phyloP scores from a whole-genome alignment of 768 basidiomycete species.

The Calocybe cyanea region DNA sequence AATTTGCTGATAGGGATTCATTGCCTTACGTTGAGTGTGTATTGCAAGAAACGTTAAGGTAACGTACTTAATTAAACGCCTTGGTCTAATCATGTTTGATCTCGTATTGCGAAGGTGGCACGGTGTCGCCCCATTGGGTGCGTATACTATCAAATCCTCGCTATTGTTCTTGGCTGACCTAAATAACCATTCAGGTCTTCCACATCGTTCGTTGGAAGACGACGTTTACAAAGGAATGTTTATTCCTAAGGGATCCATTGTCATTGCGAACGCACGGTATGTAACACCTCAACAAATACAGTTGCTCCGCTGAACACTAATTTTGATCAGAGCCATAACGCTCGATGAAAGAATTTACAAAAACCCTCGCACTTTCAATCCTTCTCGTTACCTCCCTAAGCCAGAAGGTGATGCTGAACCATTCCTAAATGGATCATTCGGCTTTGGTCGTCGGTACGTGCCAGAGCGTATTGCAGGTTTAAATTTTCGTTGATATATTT shows the following conservation, averaged over 20 bases:
- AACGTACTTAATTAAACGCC: no score
- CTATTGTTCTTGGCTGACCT: background rate
- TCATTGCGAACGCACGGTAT: constrained; percentile 13
- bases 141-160: background rate
- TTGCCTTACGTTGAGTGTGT: constrained; percentile 37
- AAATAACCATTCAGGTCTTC: constrained; percentile 3
- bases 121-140: constrained; percentile 6
- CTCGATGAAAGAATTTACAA: no score
- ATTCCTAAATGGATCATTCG: no score
- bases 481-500: no score
- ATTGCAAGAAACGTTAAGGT: constrained; percentile 26
- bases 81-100: background rate
- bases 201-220: constrained; percentile 11
- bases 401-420: no score
- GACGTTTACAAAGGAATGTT: constrained; percentile 16
- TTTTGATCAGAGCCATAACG: no score
- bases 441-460: no score
- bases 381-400: no score
- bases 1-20: constrained; percentile 22
- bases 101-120: constrained; percentile 5
- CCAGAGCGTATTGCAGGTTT: no score
- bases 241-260: constrained; percentile 12
- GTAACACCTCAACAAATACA: no score
- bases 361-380: no score
- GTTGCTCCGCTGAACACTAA: no score